These are phyloP conservation scores for Cystobasidiaceae sp. DNA, from an alignment of 1,284 basidiomycete genomes.

Conservation along the genomic window DNA sequence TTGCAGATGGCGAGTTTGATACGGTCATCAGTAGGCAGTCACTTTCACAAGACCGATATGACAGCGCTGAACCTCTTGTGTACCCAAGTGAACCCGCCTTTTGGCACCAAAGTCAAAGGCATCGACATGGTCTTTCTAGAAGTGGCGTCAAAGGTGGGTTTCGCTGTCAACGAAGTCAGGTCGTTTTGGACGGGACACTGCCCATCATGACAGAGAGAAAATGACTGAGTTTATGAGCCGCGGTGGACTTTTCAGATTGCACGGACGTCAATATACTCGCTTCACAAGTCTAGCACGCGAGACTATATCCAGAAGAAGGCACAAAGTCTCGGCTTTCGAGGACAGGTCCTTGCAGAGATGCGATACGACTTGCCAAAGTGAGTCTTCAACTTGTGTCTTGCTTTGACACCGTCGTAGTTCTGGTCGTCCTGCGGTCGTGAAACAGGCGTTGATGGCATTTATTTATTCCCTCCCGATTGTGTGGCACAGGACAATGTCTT, in stretches of 20 bases:
- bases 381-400: too few relatives aligned
- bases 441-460: slow-evolving; percentile 22
- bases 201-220: too few relatives aligned
- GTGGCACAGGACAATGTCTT: slow-evolving; percentile 40
- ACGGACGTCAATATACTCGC: slow-evolving; percentile 39
- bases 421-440: too few relatives aligned
- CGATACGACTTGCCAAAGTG: slow-evolving; percentile 24
- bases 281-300: slow-evolving; percentile 42
- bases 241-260: slow-evolving; percentile 34
- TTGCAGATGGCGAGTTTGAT: slow-evolving; percentile 29
- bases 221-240: too few relatives aligned
- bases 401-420: too few relatives aligned
- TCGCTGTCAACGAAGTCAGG: too few relatives aligned
- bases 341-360: slow-evolving; percentile 42
- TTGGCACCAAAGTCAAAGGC: slow-evolving; percentile 40
- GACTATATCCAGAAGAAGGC: slow-evolving; percentile 41
- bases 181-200: too few relatives aligned
- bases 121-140: slow-evolving; percentile 44
- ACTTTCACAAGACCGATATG: too few relatives aligned
- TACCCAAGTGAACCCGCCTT: slow-evolving; percentile 36
- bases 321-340: slow-evolving; percentile 37
- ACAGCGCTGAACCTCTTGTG: too few relatives aligned
- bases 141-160: slow-evolving; percentile 35
- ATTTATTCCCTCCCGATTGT: too few relatives aligned
- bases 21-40: slow-evolving; percentile 37